phyloP scores from a whole-genome alignment of 345 rosid genomes.

The Draba incana region DNA sequence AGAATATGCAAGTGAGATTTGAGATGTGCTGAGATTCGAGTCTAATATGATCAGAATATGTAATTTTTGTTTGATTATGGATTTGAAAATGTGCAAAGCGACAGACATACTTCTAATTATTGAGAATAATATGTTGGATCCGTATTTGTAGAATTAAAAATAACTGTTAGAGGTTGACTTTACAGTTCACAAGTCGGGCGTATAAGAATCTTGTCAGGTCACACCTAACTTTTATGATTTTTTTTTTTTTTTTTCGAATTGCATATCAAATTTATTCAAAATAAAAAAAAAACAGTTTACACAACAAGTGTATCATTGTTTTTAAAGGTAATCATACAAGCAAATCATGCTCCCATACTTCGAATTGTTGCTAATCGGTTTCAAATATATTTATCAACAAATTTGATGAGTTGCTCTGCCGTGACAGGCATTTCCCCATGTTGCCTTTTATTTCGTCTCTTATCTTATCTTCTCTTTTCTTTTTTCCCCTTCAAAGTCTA shows the following conservation, averaged over 20 bases:
- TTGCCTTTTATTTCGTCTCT: too few relatives aligned
- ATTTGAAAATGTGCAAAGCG: constrained; percentile 24
- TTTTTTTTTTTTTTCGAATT: too few relatives aligned
- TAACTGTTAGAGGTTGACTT: constrained; percentile 30
- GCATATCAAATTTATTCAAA: too few relatives aligned
- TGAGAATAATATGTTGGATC: constrained; percentile 30
- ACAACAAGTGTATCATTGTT: too few relatives aligned
- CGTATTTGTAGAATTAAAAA: constrained; percentile 22
- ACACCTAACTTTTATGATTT: too few relatives aligned
- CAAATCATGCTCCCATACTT: not conserved
- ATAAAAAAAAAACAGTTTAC: not conserved
- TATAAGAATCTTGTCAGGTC: constrained; percentile 28
- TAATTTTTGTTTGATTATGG: constrained; percentile 17
- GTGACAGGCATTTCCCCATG: too few relatives aligned
- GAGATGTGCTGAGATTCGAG: constrained; percentile 4
- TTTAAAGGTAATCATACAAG: too few relatives aligned
- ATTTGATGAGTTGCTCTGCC: too few relatives aligned
- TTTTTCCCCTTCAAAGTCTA: not conserved
- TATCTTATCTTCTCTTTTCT: not conserved
- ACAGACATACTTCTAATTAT: constrained; percentile 19
- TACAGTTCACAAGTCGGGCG: constrained; percentile 24
- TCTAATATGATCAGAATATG: not conserved
- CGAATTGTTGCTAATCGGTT: too few relatives aligned
- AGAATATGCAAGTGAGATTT: constrained; percentile 29
- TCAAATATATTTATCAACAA: too few relatives aligned